These are phyloP conservation scores for Salix dunnii DNA, from an alignment of 345 rosid genomes.

Conservation along the genomic window DNA sequence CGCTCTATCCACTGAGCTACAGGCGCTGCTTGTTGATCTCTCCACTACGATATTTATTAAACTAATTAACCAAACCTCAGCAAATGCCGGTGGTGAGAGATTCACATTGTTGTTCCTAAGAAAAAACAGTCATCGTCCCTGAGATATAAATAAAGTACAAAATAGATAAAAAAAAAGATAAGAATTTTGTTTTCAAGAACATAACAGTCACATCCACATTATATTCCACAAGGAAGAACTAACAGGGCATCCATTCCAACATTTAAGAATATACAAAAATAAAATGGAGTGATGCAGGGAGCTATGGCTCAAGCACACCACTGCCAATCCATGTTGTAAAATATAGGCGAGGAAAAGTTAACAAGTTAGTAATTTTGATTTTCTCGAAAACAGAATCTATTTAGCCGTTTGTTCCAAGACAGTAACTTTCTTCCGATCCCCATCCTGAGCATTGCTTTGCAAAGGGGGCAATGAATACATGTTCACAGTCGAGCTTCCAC, in stretches of 20 bases:
- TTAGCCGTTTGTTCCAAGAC: slow-evolving; percentile 13
- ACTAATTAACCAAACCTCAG: too few species aligned
- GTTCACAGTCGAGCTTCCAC: slow-evolving; percentile 83
- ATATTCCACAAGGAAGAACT: background rate
- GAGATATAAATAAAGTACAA: background rate
- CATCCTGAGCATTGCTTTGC: slow-evolving; percentile 22
- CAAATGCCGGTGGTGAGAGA: too few species aligned
- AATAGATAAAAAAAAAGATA: background rate
- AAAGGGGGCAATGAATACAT: slow-evolving; percentile 82
- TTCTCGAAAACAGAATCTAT: background rate
- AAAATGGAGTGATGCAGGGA: background rate
- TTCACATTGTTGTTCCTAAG: background rate
- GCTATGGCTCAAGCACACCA: background rate
- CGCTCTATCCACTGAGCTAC: slow-evolving; percentile 99
- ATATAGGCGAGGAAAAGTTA: background rate
- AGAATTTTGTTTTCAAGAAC: background rate
- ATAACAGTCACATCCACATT: background rate
- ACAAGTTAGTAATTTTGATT: background rate
- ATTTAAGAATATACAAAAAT: background rate
- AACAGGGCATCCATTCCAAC: background rate
- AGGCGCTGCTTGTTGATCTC: slow-evolving; percentile 5
- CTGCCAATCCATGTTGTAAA: background rate
- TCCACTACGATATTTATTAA: background rate
- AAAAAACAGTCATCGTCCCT: background rate
- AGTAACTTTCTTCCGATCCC: slow-evolving; percentile 18